Evolutionary conservation across 306 rosid genomes (phyloP), one percentile per base, ranked within the genome.

Genomic region (Lagenaria siceraria): DNA sequence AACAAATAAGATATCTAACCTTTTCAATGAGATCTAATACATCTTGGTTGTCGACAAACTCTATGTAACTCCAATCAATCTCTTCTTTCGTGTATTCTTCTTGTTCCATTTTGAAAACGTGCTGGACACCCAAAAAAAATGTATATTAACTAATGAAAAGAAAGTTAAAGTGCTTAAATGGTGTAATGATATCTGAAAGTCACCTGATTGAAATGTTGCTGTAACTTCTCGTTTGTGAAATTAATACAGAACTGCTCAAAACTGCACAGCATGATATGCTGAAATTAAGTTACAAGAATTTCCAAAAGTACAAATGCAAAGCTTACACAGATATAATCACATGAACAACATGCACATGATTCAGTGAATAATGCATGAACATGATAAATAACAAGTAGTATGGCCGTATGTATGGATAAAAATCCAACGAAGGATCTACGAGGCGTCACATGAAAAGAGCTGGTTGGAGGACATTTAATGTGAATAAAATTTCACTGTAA

Each of bases 181-280:
- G 54, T 17, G 52, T 8, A 78, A 65, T 38, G 62, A 78, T 18
- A 18, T 36, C 42, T 25, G 46, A 11, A 61, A 77, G 58, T 83
- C 83, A 83, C 99, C 97, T 95, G 97, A 86, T 95, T 95, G 84
- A 95, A 95, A 89, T 95, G 99, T 82, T 95, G 99, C 86, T 95
- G 99, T 80, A 95, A 81, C 88, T 95, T 95, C 90, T 95, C 99
- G 81, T 95, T 95, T 77, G 99, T 95, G 85, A 95, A 95, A 80
- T 95, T 95, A 84, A 95, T 95, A 86, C 99, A 95, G 80, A 95
- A 95, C 90, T 95, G 97, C 96, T 95, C 99, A 83, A 95, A 95
- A 87, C 99, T 92, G 93, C 92, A 88, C 79, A 83, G 71, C 81
- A 86, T 80, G 80, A 83, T 81, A 84, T 77, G 82, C 86, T 82